Base-by-base conservation (phyloP, 345 rosid species). In the Kandelia obovata region DNA sequence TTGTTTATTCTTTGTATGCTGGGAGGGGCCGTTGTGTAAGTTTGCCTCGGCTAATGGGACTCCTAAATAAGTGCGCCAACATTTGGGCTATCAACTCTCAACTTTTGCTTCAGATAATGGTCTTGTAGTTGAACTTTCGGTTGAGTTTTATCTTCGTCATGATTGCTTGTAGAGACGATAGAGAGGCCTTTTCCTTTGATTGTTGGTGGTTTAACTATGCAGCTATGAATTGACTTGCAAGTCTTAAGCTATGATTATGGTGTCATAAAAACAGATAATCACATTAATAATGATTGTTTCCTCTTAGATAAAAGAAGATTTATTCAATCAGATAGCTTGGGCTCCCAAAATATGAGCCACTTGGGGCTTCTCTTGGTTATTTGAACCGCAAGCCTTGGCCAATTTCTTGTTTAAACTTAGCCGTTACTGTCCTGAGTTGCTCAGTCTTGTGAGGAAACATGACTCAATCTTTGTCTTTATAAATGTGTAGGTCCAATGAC, bases 1-100 rank as follows among this genome's bases (percentile, higher is more conserved):
- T 65, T 76, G 57, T 74, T 64, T 67, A 76, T 78, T 82, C 80
- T 78, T 81, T 81, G 2, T 63, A 31, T 70, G 69, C 69, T 58
- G 19, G 60, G 64, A 55, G 75, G 73, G 37, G 73, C 68, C 77
- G 65, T 66, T 69, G 69, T 72, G 79, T 65, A 62, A 64, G 72
- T 69, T 68, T 62, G 63, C 58, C 64, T 51, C 52, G 73, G 37
- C 67, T 57, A 31, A 37, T 72, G 62, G 16, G 66, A 72, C 65
- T 53, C 73, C 73, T 62, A 62, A 68, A 73, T 76, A 71, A 73
- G 69, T 64, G 53, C 73, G 53, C 73, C 62, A 26, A 73, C 43
- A 67, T 72, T 67, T 69, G 35, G 37, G 66, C 47, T 19, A 56
- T 34, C 72, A 47, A 56, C 28, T 65, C 69, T 59, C 56, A n/a